Conservation (phyloP, 495 filamentous ascomycete genomes). For the Neurospora sp. region DNA sequence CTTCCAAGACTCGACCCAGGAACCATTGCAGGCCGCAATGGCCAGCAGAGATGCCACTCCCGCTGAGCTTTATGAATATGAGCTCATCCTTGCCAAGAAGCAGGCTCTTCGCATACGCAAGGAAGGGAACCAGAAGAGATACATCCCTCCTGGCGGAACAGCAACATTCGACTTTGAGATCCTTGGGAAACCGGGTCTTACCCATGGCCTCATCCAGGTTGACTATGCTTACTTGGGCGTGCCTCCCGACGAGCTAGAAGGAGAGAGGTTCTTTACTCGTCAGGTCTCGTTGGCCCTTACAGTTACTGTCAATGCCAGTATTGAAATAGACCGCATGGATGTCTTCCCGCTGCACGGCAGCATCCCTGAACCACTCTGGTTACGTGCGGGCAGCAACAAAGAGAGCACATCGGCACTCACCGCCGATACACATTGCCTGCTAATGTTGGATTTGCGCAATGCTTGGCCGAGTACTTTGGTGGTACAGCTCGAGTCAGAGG, state of each 20-base stretch:
- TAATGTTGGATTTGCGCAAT: slow-evolving; percentile 79
- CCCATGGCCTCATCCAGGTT: slow-evolving; percentile 70
- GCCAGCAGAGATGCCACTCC: slow-evolving; percentile 64
- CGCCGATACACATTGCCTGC: slow-evolving; percentile 59
- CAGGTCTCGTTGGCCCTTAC: slow-evolving; percentile 73
- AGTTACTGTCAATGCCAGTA: slow-evolving; percentile 82
- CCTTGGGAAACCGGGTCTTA: slow-evolving; percentile 73
- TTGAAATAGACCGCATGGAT: slow-evolving; percentile 70
- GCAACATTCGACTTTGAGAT: slow-evolving; percentile 75
- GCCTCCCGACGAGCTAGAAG: slow-evolving; percentile 47
- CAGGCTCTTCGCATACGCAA: slow-evolving; percentile 60
- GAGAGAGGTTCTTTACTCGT: slow-evolving; percentile 68
- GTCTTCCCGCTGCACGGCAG: slow-evolving; percentile 56
- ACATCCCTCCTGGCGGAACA: slow-evolving; percentile 58
- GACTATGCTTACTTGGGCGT: slow-evolving; percentile 70
- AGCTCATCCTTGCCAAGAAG: slow-evolving; percentile 63
- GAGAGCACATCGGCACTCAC: slow-evolving; percentile 16
- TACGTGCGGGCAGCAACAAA: slow-evolving; percentile 14
- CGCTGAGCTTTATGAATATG: slow-evolving; percentile 73
- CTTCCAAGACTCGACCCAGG: slow-evolving; percentile 79
- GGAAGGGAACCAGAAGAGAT: slow-evolving; percentile 39
- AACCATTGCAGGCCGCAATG: slow-evolving; percentile 62
- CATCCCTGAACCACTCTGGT: slow-evolving; percentile 40
- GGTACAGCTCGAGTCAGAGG: slow-evolving; percentile 39
- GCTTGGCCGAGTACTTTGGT: slow-evolving; percentile 71